Conservation (phyloP, 331 rosid species). For the Malus hybrid region DNA sequence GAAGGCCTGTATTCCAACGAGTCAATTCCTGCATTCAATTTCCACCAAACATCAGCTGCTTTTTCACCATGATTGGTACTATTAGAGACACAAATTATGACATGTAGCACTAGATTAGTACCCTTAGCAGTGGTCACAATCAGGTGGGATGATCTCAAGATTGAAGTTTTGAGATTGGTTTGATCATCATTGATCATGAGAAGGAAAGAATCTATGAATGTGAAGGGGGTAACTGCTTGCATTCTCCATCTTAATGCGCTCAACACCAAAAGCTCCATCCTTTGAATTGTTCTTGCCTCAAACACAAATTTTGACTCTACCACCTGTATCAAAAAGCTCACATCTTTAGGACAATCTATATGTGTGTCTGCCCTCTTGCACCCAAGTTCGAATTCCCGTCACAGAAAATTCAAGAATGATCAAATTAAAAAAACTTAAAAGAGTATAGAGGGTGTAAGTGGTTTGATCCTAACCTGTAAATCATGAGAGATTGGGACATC, state of each 20-base stretch:
- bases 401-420: background rate
- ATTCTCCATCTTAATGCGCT: slow-evolving; percentile 90
- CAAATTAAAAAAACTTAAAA: background rate
- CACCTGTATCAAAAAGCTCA: slow-evolving; percentile 35
- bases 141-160: slow-evolving; percentile 45
- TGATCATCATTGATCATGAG: slow-evolving; percentile 50
- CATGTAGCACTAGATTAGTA: slow-evolving; percentile 8
- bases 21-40: slow-evolving; percentile 78
- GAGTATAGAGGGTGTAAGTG: background rate
- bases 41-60: slow-evolving; percentile 11
- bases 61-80: slow-evolving; percentile 9
- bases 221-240: slow-evolving; percentile 85
- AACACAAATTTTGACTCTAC: slow-evolving; percentile 67
- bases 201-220: slow-evolving; percentile 70
- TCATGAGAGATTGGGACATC: slow-evolving; percentile 60
- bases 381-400: background rate
- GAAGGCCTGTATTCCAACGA: slow-evolving; percentile 93
- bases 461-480: slow-evolving; percentile 54
- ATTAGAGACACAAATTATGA: background rate
- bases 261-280: slow-evolving; percentile 94
- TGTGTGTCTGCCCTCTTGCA: background rate
- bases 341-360: slow-evolving; percentile 4
- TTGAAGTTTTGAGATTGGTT: slow-evolving; percentile 30
- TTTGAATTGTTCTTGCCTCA: slow-evolving; percentile 76
- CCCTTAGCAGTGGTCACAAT: slow-evolving; percentile 51